Conservation (phyloP, 2,329 filamentous ascomycete genomes). For the Ilyonectria robusta region DNA sequence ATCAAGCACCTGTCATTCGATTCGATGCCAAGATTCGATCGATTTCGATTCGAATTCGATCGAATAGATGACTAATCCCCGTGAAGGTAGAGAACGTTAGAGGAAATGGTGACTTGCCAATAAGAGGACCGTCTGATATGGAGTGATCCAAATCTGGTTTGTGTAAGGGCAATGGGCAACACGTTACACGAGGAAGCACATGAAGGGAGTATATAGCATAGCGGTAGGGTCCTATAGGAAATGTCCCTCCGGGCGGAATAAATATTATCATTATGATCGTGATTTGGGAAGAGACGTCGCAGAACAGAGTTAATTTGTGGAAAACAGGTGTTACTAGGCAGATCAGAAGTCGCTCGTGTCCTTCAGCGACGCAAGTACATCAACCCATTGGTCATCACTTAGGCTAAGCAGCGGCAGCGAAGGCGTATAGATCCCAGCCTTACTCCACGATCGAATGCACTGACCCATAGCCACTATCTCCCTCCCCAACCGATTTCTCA, state of each 20-base stretch:
- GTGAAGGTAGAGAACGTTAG: slow-evolving; percentile 16
- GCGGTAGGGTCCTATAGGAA: slow-evolving; percentile 7
- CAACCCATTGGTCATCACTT: no score
- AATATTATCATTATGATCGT: slow-evolving; percentile 7
- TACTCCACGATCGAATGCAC: slow-evolving; percentile 5
- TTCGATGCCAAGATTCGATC: slow-evolving; percentile 5
- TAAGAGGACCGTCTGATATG: slow-evolving; percentile 12
- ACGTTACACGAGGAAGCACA: slow-evolving; percentile 14
- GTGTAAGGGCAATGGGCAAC: slow-evolving; percentile 3
- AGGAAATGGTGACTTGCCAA: slow-evolving; percentile 11
- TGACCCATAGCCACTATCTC: slow-evolving; percentile 8
- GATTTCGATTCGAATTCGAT: not conserved
- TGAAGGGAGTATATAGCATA: slow-evolving; percentile 5
- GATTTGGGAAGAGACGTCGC: not conserved
- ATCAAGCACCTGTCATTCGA: slow-evolving; percentile 12
- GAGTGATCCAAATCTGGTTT: slow-evolving; percentile 13
- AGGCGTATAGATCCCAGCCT: slow-evolving; percentile 9
- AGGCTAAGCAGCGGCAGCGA: not conserved
- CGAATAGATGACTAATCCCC: slow-evolving; percentile 15
- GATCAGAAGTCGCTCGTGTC: no score
- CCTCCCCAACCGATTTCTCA: slow-evolving; percentile 6
- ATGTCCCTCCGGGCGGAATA: slow-evolving; percentile 10
- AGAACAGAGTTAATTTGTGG: slow-evolving; percentile 1
- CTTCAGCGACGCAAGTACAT: no score
- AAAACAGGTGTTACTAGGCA: not conserved